These are phyloP conservation scores for Royoungia palumana DNA, from an alignment of 768 basidiomycete species.

Conservation along the genomic window DNA sequence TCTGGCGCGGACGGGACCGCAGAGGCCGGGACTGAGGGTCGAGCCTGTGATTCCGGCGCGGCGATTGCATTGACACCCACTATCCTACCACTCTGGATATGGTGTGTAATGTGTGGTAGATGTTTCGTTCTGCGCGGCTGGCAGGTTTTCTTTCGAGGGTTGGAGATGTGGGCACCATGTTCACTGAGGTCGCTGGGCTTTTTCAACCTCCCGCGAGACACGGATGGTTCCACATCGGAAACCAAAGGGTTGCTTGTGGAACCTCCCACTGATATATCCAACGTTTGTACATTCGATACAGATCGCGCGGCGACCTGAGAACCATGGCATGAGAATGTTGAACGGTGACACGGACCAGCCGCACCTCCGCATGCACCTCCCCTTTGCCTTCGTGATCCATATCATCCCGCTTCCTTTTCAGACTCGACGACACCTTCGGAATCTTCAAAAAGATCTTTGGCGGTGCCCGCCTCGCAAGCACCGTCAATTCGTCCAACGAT, in stretches of 20 bases:
- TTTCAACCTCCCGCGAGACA: conserved; percentile 2
- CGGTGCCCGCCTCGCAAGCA: conserved; percentile 15
- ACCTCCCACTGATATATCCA: not conserved
- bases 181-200: not conserved
- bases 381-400: not conserved
- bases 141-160: not conserved
- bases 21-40: not conserved
- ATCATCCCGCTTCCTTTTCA: conserved; percentile 17
- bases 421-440: conserved; percentile 1
- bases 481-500: conserved; percentile 13
- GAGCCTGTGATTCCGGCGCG: not conserved
- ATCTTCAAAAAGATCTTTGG: conserved; percentile 8
- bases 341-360: too few relatives aligned
- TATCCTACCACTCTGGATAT: conserved; percentile 16
- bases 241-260: not conserved
- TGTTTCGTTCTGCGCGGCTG: not conserved
- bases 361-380: not conserved
- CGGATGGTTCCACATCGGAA: not conserved
- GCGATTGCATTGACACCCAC: conserved; percentile 1
- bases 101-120: not conserved
- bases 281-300: not conserved
- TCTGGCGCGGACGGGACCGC: not conserved
- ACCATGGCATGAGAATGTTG: not conserved
- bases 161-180: not conserved
- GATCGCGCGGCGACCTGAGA: not conserved